phyloP scores from a whole-genome alignment of 345 rosid genomes.

The Hevea brasiliensis region DNA sequence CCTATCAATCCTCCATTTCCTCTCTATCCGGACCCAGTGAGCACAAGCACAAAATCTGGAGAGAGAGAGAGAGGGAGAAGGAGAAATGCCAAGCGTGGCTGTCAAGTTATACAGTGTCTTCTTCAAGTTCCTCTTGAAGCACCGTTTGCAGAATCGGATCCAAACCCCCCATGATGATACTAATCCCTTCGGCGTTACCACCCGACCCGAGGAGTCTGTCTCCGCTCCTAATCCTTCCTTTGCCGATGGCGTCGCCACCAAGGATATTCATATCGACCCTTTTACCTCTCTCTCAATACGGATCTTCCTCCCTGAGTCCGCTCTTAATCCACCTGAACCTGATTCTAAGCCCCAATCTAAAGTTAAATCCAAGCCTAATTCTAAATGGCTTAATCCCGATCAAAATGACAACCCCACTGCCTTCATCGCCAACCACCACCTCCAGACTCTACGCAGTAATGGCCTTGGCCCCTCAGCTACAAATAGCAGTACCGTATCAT shows the following conservation, averaged over 20 bases:
- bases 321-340: constrained; percentile 58
- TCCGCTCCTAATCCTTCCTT: constrained; percentile 56
- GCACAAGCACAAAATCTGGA: too few species aligned
- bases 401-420: background rate
- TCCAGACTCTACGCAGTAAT: constrained; percentile 40
- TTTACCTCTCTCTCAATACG: constrained; percentile 76
- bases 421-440: background rate
- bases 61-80: background rate
- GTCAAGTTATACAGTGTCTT: constrained; percentile 58
- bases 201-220: constrained; percentile 55
- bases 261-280: constrained; percentile 93
- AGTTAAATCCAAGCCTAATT: background rate
- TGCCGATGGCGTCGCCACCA: constrained; percentile 85
- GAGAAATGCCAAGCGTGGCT: constrained; percentile 55
- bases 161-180: constrained; percentile 22
- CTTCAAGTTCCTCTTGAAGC: constrained; percentile 61
- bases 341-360: constrained; percentile 33
- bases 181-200: constrained; percentile 50
- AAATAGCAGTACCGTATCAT: constrained; percentile 8
- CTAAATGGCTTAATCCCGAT: constrained; percentile 5
- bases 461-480: constrained; percentile 40
- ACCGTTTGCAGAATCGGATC: constrained; percentile 45
- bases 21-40: background rate
- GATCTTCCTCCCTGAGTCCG: constrained; percentile 87
- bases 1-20: constrained; percentile 1